Evolutionary conservation across 208 protist genomes (phyloP).

Genomic region (Leishmania martiniquensis): DNA sequence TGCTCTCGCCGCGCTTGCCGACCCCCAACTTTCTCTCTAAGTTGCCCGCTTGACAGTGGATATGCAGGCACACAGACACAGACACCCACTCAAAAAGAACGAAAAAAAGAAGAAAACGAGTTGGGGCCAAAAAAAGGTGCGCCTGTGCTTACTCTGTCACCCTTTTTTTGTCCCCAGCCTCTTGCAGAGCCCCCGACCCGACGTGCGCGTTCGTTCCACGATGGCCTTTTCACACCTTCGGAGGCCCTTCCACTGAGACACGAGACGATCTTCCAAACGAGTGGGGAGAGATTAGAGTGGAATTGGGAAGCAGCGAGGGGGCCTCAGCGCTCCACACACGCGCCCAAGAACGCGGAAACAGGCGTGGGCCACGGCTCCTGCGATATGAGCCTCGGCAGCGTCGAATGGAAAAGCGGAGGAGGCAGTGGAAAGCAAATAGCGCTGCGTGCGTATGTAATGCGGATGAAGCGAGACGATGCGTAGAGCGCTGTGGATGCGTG

Average conservation of each 20-base stretch:
- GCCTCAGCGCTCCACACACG: neutral
- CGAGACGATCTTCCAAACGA: neutral
- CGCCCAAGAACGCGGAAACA: neutral
- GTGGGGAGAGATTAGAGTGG: neutral
- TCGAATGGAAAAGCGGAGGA: neutral
- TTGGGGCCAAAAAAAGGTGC: neutral
- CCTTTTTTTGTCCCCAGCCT: neutral
- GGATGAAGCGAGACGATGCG: neutral
- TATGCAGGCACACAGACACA: neutral
- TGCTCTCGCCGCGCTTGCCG: neutral
- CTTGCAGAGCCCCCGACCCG: neutral
- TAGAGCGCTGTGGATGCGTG: neutral
- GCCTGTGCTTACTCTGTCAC: neutral
- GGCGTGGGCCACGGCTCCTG: neutral
- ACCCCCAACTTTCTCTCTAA: neutral
- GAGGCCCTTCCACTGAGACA: neutral
- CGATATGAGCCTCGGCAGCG: neutral
- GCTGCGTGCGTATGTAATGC: neutral
- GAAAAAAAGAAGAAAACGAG: neutral
- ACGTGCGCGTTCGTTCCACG: neutral
- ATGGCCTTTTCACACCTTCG: neutral
- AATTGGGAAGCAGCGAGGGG: neutral
- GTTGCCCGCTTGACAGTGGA: neutral
- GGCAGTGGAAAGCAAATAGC: neutral
- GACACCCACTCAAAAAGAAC: neutral